Evolutionary conservation across 768 basidiomycete genomes (phyloP).

Genomic region (Phaffia australis): DNA sequence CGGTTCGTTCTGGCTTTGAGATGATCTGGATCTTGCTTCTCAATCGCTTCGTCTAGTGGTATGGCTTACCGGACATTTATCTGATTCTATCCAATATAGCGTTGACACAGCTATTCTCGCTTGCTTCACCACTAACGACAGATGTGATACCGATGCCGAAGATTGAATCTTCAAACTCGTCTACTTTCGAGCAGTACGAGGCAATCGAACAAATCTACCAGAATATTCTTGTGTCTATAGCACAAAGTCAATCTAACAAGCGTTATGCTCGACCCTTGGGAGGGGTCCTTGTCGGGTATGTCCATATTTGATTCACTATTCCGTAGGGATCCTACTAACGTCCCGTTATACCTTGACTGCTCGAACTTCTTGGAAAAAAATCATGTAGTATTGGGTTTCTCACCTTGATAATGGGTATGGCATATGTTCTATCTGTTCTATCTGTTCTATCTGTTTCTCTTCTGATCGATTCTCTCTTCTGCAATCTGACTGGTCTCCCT

Average conservation of each 20-base stretch:
- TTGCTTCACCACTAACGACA: constrained; percentile 18
- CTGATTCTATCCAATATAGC: not conserved
- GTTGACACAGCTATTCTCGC: constrained; percentile 29
- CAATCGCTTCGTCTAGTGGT: not conserved
- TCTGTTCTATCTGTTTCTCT: too few species aligned
- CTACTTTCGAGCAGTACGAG: constrained; percentile 1
- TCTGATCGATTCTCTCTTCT: too few species aligned
- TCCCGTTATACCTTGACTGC: too few species aligned
- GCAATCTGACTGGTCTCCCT: too few species aligned
- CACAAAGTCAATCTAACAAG: constrained; percentile 2
- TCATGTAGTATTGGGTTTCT: too few species aligned
- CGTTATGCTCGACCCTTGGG: constrained; percentile 27
- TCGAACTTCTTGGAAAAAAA: too few species aligned
- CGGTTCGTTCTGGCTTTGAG: constrained; percentile 3
- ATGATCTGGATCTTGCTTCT: not conserved
- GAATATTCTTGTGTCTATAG: not conserved
- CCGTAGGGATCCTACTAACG: too few species aligned
- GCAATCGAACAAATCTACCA: constrained; percentile 7
- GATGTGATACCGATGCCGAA: constrained; percentile 1
- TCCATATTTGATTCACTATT: not conserved
- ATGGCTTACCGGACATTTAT: not conserved
- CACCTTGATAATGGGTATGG: too few species aligned
- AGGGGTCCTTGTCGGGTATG: constrained; percentile 24
- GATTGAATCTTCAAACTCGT: not conserved
- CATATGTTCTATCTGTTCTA: too few species aligned